Conservation (phyloP, 1,284 basidiomycete species). For the Cryptococcus jaspeensis region DNA sequence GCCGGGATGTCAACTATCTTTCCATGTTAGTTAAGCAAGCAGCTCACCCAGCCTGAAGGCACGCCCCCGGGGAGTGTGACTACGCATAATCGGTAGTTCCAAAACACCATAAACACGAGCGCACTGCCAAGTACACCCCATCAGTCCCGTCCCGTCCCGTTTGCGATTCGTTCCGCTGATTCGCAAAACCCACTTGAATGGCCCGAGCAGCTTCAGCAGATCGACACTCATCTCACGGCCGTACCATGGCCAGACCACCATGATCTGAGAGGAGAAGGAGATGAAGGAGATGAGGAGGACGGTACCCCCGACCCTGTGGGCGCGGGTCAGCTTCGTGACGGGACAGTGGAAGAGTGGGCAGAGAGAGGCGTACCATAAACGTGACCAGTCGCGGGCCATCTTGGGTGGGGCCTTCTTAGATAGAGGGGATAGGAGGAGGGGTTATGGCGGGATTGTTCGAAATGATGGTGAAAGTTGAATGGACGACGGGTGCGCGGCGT, state of each 20-base stretch:
- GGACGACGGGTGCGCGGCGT: background rate
- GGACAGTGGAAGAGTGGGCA: background rate
- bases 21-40: slow-evolving; percentile 3
- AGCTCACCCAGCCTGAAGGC: slow-evolving; percentile 72
- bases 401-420: background rate
- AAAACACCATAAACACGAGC: slow-evolving; percentile 72
- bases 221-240: slow-evolving; percentile 67
- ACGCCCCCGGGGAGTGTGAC: slow-evolving; percentile 79
- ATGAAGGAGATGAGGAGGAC: slow-evolving; percentile 81
- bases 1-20: background rate
- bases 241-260: slow-evolving; percentile 90
- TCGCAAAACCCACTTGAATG: slow-evolving; percentile 73
- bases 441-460: too few relatives aligned
- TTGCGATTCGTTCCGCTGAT: background rate
- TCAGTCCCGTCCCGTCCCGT: background rate
- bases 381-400: slow-evolving; percentile 8
- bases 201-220: slow-evolving; percentile 68
- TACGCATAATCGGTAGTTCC: slow-evolving; percentile 83
- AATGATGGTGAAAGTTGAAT: background rate
- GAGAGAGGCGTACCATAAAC: background rate
- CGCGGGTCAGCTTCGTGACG: background rate
- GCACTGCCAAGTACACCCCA: slow-evolving; percentile 62
- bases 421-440: too few relatives aligned
- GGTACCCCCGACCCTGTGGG: slow-evolving; percentile 59
- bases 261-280: slow-evolving; percentile 81